Evolutionary conservation across 306 rosid species (phyloP), one percentile per base, ranked within the genome.

Genomic region (Rosa persica): DNA sequence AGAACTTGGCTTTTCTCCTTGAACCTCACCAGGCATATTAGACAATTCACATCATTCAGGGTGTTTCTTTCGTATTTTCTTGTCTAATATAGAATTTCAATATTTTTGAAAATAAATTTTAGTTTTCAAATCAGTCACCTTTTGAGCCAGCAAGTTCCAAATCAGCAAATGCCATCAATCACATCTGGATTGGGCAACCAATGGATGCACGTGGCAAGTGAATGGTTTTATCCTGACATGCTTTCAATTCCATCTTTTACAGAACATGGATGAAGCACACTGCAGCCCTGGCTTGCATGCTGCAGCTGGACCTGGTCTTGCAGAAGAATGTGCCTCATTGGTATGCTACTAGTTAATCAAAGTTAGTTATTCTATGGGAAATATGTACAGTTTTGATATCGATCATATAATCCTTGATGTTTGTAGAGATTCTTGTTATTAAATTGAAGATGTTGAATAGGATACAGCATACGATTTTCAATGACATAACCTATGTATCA

Each of bases 221-320:
- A 44, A 74, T 57, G 52, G 44, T 74, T 43, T 42, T 76, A 47
- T 79, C 68, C 73, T 77, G 72, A 83, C 47, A 60, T 38, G 58
- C 13, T 78, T 77, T 75, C 22, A 13, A 71, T 74, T 81, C 64
- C 79, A 58, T 82, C 74, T 76, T 34, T 76, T 55, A 77, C 92
- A 96, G 99, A 78, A 85, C 84, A 79, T 96, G 97, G 99, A 96
- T 84, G 99, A 96, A 89, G 93, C 91, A 78, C 97, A 93, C 85
- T 93, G 99, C 85, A 96, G 98, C 85, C 87, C 93, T 36, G 99
- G 98, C 27, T 77, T 93, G 88, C 98, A 91, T 86, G 93, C 96
- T 69, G 98, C 98, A 20, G 97, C 99, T 80, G 99, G 99, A 87
- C 98, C 98, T 79, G 97, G 93, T 82, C 97, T 96, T 84, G 89